Evolutionary conservation across 2,329 filamentous ascomycete genomes (phyloP).

Genomic region (Trichothecium sympodiale): DNA sequence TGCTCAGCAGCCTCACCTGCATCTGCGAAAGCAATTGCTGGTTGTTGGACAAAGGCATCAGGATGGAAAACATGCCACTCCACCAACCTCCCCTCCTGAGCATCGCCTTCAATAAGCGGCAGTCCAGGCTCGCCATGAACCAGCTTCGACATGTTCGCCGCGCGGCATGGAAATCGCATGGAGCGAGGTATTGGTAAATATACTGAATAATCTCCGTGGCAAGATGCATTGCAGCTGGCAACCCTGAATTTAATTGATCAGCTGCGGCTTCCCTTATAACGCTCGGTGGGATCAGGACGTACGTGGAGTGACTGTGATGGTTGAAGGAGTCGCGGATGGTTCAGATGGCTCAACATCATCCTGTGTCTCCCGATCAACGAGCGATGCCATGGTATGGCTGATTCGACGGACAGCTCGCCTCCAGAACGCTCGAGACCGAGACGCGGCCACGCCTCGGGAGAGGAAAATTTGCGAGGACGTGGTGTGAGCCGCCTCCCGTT

Average conservation of each 20-base stretch:
- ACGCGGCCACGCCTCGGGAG: conserved; percentile 13
- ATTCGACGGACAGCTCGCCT: not conserved
- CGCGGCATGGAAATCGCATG: conserved; percentile 44
- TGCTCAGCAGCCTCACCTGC: conserved; percentile 25
- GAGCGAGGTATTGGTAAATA: conserved; percentile 21
- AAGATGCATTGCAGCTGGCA: conserved; percentile 13
- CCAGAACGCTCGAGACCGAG: conserved; percentile 3
- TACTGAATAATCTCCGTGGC: conserved; percentile 25
- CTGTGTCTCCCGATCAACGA: not conserved
- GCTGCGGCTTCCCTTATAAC: too few species aligned
- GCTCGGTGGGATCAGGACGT: too few species aligned
- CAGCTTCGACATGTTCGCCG: conserved; percentile 48
- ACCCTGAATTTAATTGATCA: too few species aligned
- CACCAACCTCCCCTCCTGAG: conserved; percentile 45
- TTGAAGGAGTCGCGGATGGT: not conserved
- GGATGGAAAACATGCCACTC: conserved; percentile 19
- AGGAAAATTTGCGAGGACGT: conserved; percentile 18
- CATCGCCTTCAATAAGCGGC: conserved; percentile 37
- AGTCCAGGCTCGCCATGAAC: conserved; percentile 47
- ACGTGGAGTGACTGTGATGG: not conserved
- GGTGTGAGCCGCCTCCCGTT: conserved; percentile 7
- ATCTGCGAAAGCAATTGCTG: conserved; percentile 7
- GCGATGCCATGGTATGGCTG: too few species aligned
- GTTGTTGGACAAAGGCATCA: conserved; percentile 12
- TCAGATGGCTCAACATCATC: not conserved